Percentiles rank a stretch among this genome's conserved stretches.
phyloP scores from a whole-genome alignment of 306 rosid genomes.

The Castanea crenata region DNA sequence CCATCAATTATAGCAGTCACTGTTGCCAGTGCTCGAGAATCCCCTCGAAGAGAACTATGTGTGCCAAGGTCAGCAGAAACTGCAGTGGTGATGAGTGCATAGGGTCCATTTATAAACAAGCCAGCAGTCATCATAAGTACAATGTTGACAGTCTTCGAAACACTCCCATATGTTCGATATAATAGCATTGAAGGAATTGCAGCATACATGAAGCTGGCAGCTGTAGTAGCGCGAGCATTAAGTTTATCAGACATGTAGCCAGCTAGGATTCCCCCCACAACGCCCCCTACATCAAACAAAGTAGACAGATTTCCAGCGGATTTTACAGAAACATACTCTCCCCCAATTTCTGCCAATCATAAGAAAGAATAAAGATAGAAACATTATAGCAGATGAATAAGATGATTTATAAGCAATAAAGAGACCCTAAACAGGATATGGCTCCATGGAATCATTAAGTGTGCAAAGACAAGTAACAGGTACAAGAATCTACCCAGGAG shows the following conservation, averaged over 20 bases:
- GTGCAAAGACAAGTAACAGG: neutral
- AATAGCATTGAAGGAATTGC: slow-evolving; percentile 68
- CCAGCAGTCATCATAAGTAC: slow-evolving; percentile 75
- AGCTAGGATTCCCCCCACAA: slow-evolving; percentile 80
- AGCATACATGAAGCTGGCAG: slow-evolving; percentile 75
- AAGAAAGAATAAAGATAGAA: slow-evolving; percentile 1
- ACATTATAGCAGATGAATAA: neutral
- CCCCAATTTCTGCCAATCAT: slow-evolving; percentile 66
- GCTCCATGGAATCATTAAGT: neutral
- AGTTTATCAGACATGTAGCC: slow-evolving; percentile 83
- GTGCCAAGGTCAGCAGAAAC: slow-evolving; percentile 92
- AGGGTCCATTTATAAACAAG: slow-evolving; percentile 77
- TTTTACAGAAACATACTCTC: slow-evolving; percentile 66
- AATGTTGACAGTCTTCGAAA: slow-evolving; percentile 54
- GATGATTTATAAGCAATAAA: neutral
- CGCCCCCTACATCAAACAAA: slow-evolving; percentile 79
- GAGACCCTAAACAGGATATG: neutral
- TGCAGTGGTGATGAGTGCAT: slow-evolving; percentile 85
- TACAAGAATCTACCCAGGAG: neutral
- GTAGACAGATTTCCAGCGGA: slow-evolving; percentile 85
- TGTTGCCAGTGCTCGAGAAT: slow-evolving; percentile 85
- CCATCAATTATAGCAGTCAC: slow-evolving; percentile 90
- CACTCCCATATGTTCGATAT: slow-evolving; percentile 54
- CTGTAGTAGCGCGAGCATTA: slow-evolving; percentile 72
- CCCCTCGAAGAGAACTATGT: slow-evolving; percentile 65